These are phyloP conservation scores for Penicillium canescens DNA, from an alignment of 495 filamentous ascomycete species.

Conservation along the genomic window DNA sequence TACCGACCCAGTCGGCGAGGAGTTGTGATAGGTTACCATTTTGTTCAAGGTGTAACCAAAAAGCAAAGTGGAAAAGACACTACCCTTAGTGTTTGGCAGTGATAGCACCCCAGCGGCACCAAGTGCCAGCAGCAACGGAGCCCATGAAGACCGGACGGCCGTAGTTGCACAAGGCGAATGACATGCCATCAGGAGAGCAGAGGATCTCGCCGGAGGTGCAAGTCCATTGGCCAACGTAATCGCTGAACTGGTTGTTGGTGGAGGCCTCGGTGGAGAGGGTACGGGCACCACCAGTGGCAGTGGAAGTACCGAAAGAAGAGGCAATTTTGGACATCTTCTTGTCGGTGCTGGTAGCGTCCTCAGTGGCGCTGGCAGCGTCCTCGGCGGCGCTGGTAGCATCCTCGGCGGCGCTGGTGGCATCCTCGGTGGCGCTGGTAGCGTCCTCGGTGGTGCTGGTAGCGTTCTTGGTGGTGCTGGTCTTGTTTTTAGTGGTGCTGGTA, in stretches of 20 bases:
- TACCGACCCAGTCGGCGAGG: neutral
- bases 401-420: neutral
- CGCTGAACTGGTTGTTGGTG: conserved; percentile 18
- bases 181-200: conserved; percentile 38
- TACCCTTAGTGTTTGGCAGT: conserved; percentile 5
- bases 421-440: neutral
- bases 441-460: neutral
- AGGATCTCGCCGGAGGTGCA: conserved; percentile 35
- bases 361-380: conserved; percentile 7
- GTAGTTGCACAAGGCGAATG: conserved; percentile 39
- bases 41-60: neutral
- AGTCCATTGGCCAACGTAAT: conserved; percentile 15
- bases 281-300: conserved; percentile 13
- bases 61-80: neutral
- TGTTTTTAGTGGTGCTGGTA: neutral
- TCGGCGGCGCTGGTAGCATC: neutral
- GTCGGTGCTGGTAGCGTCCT: neutral
- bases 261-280: conserved; percentile 7
- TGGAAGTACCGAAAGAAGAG: conserved; percentile 9
- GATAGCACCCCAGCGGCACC: conserved; percentile 37
- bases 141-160: conserved; percentile 40
- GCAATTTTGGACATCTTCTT: conserved; percentile 20
- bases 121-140: conserved; percentile 39
- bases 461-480: conserved; percentile 4
- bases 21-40: neutral